Conservation (phyloP, 305 asterid genomes). For the Solanum hybrid region DNA sequence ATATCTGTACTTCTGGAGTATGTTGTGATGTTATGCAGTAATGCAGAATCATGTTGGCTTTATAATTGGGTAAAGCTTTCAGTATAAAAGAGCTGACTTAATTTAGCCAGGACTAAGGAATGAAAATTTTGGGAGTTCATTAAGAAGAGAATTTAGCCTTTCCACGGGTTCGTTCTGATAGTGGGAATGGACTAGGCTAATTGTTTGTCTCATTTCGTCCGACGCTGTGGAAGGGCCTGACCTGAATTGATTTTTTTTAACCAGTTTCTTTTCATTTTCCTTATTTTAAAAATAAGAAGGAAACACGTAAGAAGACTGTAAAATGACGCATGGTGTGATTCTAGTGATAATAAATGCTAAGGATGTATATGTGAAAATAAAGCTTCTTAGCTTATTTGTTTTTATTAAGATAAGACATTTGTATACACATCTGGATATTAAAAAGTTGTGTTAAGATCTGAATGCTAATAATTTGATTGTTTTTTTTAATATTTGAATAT, state of each 20-base stretch:
- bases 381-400: not conserved
- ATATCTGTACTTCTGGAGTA: not conserved
- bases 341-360: not conserved
- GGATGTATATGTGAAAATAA: not conserved
- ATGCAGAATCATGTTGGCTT: not conserved
- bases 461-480: not conserved
- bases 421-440: not conserved
- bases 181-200: not conserved
- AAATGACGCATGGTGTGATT: not conserved
- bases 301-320: not conserved
- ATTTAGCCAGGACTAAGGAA: not conserved
- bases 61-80: not conserved
- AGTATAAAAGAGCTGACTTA: not conserved
- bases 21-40: not conserved
- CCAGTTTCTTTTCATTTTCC: not conserved
- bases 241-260: not conserved
- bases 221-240: not conserved
- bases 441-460: not conserved
- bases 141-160: not conserved
- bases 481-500: not conserved
- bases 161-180: not conserved
- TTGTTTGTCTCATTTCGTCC: not conserved
- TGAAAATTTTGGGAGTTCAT: not conserved
- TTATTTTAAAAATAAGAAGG: not conserved
- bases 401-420: not conserved